phyloP scores from a whole-genome alignment of 2,329 filamentous ascomycete genomes.

The Sclerotinia subarctica region DNA sequence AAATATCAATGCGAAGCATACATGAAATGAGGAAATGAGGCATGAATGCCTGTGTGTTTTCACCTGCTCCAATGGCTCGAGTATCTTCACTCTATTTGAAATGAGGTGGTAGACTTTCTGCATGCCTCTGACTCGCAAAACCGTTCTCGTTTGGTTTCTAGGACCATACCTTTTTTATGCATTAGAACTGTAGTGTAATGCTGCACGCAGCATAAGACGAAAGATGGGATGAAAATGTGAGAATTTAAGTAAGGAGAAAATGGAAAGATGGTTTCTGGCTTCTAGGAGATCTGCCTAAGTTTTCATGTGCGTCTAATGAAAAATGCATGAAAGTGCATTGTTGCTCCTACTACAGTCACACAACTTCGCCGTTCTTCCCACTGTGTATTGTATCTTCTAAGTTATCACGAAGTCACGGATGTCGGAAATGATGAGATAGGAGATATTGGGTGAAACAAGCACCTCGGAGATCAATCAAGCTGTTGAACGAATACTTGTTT shows the following conservation, averaged over 20 bases:
- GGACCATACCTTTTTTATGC: background rate
- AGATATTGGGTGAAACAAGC: background rate
- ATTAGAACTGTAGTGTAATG: background rate
- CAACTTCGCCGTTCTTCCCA: constrained; percentile 5
- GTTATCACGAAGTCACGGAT: background rate
- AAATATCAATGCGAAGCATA: background rate
- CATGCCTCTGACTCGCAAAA: background rate
- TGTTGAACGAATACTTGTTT: background rate
- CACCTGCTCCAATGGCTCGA: background rate
- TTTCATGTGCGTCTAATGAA: background rate
- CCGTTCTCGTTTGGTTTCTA: background rate
- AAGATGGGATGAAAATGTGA: background rate
- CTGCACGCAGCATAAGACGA: background rate
- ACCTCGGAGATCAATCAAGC: background rate
- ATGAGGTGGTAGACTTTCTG: background rate
- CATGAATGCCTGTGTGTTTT: background rate
- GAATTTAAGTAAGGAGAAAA: background rate
- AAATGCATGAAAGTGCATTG: background rate
- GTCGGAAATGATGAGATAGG: background rate
- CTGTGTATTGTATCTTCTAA: background rate
- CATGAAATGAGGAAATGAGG: background rate
- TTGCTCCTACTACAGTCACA: background rate
- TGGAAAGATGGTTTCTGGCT: background rate
- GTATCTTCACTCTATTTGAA: background rate
- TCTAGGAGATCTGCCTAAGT: background rate